These are phyloP conservation scores for Aureobasidium lini DNA, from an alignment of 2,329 filamentous ascomycete species.

Conservation along the genomic window DNA sequence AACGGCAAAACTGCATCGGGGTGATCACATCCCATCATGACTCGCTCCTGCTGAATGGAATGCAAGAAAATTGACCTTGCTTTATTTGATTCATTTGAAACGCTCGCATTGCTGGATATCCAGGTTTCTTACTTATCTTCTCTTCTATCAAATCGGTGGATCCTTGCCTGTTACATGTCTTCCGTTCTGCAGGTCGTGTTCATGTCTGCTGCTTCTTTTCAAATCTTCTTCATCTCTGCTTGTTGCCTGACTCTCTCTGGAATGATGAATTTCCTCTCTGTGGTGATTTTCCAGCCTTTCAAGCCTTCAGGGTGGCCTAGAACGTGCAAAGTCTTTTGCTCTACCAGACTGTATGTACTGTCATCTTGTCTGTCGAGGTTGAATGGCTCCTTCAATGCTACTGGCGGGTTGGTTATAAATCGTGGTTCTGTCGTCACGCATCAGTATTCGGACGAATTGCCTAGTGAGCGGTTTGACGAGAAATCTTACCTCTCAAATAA, in stretches of 20 bases:
- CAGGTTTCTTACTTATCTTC: no score
- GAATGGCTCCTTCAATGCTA: conserved; percentile 46
- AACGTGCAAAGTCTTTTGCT: conserved; percentile 46
- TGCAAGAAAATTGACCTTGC: no score
- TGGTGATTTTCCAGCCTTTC: conserved; percentile 46
- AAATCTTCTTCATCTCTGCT: conserved; percentile 40
- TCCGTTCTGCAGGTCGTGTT: no score
- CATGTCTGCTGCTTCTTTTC: not conserved
- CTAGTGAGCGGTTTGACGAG: not conserved
- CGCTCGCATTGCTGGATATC: no score
- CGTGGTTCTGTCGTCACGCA: conserved; percentile 20
- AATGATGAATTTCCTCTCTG: conserved; percentile 43
- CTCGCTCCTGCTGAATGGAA: no score
- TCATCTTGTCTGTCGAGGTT: conserved; percentile 43
- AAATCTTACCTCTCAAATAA: conserved; percentile 20
- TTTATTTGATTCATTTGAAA: no score
- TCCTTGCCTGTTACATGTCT: no score
- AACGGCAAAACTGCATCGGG: no score
- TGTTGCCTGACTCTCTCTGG: conserved; percentile 43
- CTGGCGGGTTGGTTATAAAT: conserved; percentile 50
- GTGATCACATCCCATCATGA: no score
- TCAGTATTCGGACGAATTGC: not conserved
- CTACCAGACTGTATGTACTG: conserved; percentile 47
- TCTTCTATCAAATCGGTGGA: no score
- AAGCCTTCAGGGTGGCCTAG: conserved; percentile 38